Evolutionary conservation across 306 rosid genomes (phyloP).

Genomic region (Prunus mume): DNA sequence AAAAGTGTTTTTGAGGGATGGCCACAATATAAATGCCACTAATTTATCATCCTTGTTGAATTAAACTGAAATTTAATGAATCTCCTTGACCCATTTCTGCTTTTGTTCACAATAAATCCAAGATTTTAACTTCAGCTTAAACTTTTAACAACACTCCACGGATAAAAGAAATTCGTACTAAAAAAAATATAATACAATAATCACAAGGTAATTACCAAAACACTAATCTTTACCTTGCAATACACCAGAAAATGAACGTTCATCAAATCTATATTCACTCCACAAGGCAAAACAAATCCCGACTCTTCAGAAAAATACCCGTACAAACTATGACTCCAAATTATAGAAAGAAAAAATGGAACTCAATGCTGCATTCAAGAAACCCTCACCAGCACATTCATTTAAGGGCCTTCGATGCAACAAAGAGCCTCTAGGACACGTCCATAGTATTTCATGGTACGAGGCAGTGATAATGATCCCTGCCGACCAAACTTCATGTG

Average conservation of each 20-base stretch:
- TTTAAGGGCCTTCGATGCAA: slow-evolving; percentile 34
- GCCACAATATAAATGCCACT: too few relatives aligned
- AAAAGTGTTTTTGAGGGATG: too few relatives aligned
- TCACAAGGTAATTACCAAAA: slow-evolving; percentile 22
- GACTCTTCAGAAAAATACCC: slow-evolving; percentile 39
- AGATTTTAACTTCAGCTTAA: too few relatives aligned
- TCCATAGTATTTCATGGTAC: slow-evolving; percentile 33
- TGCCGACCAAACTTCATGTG: slow-evolving; percentile 24
- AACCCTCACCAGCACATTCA: slow-evolving; percentile 39
- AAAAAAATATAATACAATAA: slow-evolving; percentile 1
- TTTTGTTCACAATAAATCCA: too few relatives aligned
- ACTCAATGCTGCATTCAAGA: slow-evolving; percentile 43
- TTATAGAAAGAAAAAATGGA: slow-evolving; percentile 15
- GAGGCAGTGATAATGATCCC: slow-evolving; percentile 22
- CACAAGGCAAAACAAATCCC: slow-evolving; percentile 37
- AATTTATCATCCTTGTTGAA: too few relatives aligned
- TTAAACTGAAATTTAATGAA: too few relatives aligned
- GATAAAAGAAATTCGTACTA: too few relatives aligned
- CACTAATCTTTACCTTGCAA: slow-evolving; percentile 29
- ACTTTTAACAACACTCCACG: too few relatives aligned
- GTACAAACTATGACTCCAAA: slow-evolving; percentile 47
- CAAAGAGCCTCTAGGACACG: slow-evolving; percentile 38
- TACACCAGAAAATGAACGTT: slow-evolving; percentile 32
- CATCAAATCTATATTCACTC: slow-evolving; percentile 47
- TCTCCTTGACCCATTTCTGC: too few relatives aligned